Base-by-base conservation (phyloP, 2,329 filamentous ascomycete genomes). In the Trichoderma sp. region DNA sequence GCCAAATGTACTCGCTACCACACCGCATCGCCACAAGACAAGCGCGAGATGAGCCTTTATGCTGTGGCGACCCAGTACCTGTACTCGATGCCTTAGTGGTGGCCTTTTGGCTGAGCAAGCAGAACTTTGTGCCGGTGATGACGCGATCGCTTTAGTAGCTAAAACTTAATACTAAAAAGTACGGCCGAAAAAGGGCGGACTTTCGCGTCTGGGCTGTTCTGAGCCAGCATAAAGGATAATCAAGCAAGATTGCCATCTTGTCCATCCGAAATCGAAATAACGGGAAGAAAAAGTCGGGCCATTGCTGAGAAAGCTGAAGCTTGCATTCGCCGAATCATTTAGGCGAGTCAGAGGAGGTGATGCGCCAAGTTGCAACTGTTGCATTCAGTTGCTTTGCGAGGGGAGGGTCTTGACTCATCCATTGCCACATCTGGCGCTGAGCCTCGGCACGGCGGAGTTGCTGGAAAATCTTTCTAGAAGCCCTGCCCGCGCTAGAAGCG, bases 401-500 rank as follows among this genome's bases (percentile, higher is more conserved):
- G 33, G 8, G 53, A 27, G 50, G 38, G 18, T 45, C 68, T 71
- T 63, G 68, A 72, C 56, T 72, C 68, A 60, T 8, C 27, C 24
- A 18, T 63, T 63, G 38, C 68, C 38, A 63, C 59, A 45, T 63
- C 21, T 24, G 35, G 27, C 24, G 2, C n/a, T 35, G 68, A 38
- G 66, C 68, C 68, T 72, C 59, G 68, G 68, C 68, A 72, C 35
- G 16, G 35, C 41, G 64, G 64, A 50, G 16, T 11, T n/a, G 29
- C n/a, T 63, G 60, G 18, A 63, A 63, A 63, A 45, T 33, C 56
- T 63, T 72, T 72, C 68, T 72, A 72, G 68, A 72, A 72, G 56
- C 68, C 38, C 59, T 63, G 68, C 14, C 16, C 56, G 38, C 68
- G 68, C 68, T 71, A 71, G 59, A 63, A 71, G 68, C 12, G 68